These are phyloP conservation scores for Ensete ventricosum DNA, from an alignment of 176 grass and related monocot genomes.

Conservation along the genomic window DNA sequence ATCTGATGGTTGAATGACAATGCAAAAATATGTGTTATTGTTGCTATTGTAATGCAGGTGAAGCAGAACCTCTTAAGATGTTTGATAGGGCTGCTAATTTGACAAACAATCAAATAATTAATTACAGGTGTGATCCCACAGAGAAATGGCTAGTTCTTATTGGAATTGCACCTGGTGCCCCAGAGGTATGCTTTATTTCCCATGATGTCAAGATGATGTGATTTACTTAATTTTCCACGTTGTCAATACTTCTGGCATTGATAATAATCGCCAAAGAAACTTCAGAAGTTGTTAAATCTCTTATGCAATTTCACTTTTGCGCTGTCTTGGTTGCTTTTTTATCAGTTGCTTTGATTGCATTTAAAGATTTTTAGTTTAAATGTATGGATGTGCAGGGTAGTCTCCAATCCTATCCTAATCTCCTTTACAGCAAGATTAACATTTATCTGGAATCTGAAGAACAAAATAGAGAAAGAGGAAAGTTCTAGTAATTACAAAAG, in stretches of 20 bases:
- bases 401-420: not conserved
- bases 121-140: slow-evolving; percentile 68
- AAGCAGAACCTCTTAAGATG: slow-evolving; percentile 83
- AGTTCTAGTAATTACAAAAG: not conserved
- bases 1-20: not conserved
- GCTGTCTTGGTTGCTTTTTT: not conserved
- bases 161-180: slow-evolving; percentile 84
- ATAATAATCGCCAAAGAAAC: not conserved
- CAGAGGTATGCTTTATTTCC: slow-evolving; percentile 44
- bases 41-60: slow-evolving; percentile 35
- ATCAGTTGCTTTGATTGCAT: not conserved
- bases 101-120: slow-evolving; percentile 93
- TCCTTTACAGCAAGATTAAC: not conserved
- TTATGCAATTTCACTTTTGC: not conserved
- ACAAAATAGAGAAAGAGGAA: not conserved
- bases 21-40: not conserved
- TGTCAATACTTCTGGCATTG: not conserved
- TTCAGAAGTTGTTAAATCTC: not conserved
- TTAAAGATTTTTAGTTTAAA: not conserved
- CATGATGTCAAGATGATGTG: not conserved
- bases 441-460: not conserved
- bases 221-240: not conserved
- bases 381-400: not conserved
- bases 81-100: slow-evolving; percentile 92
- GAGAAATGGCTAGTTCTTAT: slow-evolving; percentile 97